Evolutionary conservation across 2,329 filamentous ascomycete species (phyloP).

Genomic region (Curvularia hawaiiensis): DNA sequence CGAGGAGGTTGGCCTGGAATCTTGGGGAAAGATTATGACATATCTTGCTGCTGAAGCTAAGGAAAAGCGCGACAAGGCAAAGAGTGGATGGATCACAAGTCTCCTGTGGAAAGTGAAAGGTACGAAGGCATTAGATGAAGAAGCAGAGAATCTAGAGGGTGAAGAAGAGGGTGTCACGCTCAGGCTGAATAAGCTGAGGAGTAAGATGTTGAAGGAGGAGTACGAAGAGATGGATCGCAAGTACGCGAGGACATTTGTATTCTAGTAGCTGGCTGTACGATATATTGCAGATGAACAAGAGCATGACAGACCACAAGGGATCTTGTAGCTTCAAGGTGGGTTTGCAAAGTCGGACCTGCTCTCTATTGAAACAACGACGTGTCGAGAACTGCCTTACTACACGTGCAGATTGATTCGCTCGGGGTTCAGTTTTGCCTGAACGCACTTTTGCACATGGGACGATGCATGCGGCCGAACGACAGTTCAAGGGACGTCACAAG

Average conservation of each 20-base stretch:
- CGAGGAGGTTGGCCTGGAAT: conserved; percentile 73
- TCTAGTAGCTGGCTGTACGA: conserved; percentile 24
- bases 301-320: not conserved
- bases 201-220: conserved; percentile 41
- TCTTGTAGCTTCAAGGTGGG: not conserved
- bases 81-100: conserved; percentile 24
- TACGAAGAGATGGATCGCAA: conserved; percentile 45
- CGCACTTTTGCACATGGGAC: not conserved
- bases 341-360: not conserved
- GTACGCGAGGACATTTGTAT: conserved; percentile 44
- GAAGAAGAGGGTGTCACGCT: conserved; percentile 44
- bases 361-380: not conserved
- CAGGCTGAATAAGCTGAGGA: conserved; percentile 42
- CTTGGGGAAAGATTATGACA: conserved; percentile 83
- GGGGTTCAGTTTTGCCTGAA: no score
- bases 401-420: not conserved
- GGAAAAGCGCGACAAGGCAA: conserved; percentile 33
- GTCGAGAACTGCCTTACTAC: not conserved
- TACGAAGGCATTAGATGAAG: conserved; percentile 33
- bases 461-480: not conserved
- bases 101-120: conserved; percentile 37
- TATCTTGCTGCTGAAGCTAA: conserved; percentile 61
- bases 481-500: conserved; percentile 1
- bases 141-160: conserved; percentile 40
- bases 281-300: not conserved